Evolutionary conservation across 345 rosid genomes (phyloP), one percentile per base, ranked within the genome.

Genomic region (Sapria himalayana): DNA sequence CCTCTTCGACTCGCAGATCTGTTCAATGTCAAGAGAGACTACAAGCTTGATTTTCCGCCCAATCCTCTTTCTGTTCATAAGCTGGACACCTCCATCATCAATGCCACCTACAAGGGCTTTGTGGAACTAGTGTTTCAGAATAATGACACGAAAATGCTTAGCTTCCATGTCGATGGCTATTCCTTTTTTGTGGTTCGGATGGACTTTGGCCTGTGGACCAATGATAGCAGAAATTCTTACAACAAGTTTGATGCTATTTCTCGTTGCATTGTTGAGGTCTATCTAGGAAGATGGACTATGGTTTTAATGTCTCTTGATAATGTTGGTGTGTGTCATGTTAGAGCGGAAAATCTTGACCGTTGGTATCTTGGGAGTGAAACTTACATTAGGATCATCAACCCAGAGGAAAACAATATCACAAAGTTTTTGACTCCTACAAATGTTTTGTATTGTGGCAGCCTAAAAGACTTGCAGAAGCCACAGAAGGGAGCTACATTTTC

Each of bases 321-420:
- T 49, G 81, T 58, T 2, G 98, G 98, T 35, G 67, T 74, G 16
- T 89, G 98, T 94, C 78, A 82, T 65, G 60, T 82, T 11, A 65
- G 98, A 59, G 70, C 64, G 11, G 98, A 89, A 54, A 89, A 82
- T 56, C 78, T 89, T 11, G 93, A 89, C 49, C 64, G 93, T 52
- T 76, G 91, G 93, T 69, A 82, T 60, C 74, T 89, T 3, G 98
- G 98, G 13, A 78, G 69, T 53, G 93, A 89, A 66, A 82, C 98
- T 15, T 89, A 89, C 23, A 76, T 82, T 80, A 69, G 54, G 55
- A 70, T 89, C 29, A 22, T 63, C 43, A 82, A 89, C 60, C 91
- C 94, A 0, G 84, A 79, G 51, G 91, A 78, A 53, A 77, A 69
- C 46, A 91, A 93, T 1, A 55, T 69, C 4, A 82, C 98, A 1